Evolutionary conservation across 192 early-diverging fungal species (phyloP).

Genomic region (Polychytrium aggregatum): DNA sequence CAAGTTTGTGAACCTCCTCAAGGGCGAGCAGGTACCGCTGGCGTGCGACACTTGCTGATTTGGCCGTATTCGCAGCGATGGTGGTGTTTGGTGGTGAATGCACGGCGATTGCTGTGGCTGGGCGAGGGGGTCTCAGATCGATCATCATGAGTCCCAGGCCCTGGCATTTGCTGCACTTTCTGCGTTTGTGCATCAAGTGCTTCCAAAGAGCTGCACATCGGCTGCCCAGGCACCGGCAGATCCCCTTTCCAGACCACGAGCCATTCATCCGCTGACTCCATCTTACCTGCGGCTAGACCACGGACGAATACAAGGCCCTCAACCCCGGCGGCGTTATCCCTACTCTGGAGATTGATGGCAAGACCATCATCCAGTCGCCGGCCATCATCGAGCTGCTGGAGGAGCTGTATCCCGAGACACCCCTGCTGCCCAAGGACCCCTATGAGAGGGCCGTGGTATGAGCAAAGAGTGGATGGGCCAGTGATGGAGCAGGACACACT

Average conservation of each 20-base stretch:
- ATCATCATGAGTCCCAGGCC: too few species aligned
- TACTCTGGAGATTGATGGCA: conserved; percentile 24
- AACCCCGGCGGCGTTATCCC: conserved; percentile 67
- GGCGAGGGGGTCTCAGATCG: too few species aligned
- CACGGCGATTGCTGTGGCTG: too few species aligned
- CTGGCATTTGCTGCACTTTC: too few species aligned
- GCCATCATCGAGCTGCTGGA: conserved; percentile 87
- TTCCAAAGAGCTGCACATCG: too few species aligned
- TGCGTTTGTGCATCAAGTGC: too few species aligned
- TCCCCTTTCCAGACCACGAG: too few species aligned
- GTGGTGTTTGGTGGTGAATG: too few species aligned
- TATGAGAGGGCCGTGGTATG: conserved; percentile 47
- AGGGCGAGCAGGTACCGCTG: conserved; percentile 53
- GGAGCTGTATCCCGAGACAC: conserved; percentile 50
- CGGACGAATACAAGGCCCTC: conserved; percentile 40
- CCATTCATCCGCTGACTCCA: background rate
- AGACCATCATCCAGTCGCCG: conserved; percentile 43
- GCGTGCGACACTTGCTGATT: too few species aligned
- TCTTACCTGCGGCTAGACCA: too few species aligned
- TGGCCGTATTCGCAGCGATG: too few species aligned
- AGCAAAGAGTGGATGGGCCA: background rate
- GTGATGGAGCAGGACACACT: background rate
- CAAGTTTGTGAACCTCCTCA: conserved; percentile 29
- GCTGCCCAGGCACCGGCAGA: too few species aligned
- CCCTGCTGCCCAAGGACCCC: conserved; percentile 66